Conservation (phyloP, 148 eudicot species). For the Fagopyrum esculentum region DNA sequence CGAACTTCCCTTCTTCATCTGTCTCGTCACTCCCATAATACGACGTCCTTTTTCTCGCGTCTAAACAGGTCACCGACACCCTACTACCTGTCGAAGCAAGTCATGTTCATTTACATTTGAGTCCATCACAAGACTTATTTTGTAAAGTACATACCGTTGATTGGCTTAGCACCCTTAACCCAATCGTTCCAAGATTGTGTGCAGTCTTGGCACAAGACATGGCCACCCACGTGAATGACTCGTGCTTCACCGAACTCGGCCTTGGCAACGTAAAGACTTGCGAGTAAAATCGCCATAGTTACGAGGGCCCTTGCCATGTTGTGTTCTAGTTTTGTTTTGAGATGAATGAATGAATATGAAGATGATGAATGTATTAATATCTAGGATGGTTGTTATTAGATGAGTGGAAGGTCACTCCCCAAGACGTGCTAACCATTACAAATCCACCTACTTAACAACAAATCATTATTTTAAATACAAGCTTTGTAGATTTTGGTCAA, state of each 20-base stretch:
- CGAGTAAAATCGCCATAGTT: neutral
- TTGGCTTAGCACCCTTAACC: constrained; percentile 48
- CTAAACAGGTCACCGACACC: constrained; percentile 72
- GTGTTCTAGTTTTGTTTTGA: neutral
- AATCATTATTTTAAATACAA: neutral
- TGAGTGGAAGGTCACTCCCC: constrained; percentile 3
- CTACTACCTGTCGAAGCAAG: constrained; percentile 31
- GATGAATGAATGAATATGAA: neutral
- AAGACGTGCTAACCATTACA: constrained; percentile 9
- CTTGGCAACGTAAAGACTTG: neutral
- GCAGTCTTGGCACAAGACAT: constrained; percentile 75
- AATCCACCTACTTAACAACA: neutral
- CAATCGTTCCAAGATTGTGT: constrained; percentile 54
- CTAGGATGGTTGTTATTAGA: neutral
- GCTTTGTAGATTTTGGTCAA: neutral
- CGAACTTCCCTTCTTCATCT: constrained; percentile 48
- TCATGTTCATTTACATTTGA: neutral
- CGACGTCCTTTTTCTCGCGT: constrained; percentile 33
- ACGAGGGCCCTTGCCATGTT: neutral
- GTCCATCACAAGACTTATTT: too few relatives aligned
- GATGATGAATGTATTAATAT: neutral
- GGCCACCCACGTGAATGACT: constrained; percentile 60
- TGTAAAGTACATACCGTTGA: constrained; percentile 35
- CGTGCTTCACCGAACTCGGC: constrained; percentile 19
- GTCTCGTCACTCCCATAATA: constrained; percentile 62